Evolutionary conservation across 495 filamentous ascomycete genomes (phyloP).

Genomic region (Achaetomiella virescens): DNA sequence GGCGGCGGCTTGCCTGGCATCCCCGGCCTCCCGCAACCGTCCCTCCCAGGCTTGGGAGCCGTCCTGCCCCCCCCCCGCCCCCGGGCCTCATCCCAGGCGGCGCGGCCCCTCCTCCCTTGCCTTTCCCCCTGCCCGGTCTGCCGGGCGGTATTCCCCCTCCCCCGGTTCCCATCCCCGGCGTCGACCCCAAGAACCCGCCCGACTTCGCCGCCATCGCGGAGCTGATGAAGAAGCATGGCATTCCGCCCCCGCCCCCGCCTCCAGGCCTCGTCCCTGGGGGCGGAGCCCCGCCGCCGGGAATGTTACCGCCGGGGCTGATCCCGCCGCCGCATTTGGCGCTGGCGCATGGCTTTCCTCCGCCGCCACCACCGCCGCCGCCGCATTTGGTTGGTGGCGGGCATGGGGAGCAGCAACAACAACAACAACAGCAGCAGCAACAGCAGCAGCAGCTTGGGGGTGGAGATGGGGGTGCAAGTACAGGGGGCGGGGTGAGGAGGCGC

Average conservation of each 20-base stretch:
- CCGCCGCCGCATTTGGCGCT: constrained; percentile 42
- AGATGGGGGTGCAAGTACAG: not conserved
- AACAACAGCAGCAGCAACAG: constrained; percentile 2
- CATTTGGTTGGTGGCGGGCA: not conserved
- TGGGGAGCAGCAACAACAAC: not conserved
- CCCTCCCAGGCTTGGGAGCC: constrained; percentile 24
- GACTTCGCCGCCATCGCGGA: constrained; percentile 64
- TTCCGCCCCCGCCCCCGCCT: constrained; percentile 42
- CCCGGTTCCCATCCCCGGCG: constrained; percentile 41
- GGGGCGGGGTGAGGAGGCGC: constrained; percentile 37
- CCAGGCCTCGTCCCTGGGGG: constrained; percentile 15
- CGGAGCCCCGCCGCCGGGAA: constrained; percentile 34
- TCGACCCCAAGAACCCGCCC: constrained; percentile 54
- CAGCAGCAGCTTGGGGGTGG: not conserved
- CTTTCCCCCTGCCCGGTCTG: constrained; percentile 34
- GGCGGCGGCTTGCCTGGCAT: constrained; percentile 33
- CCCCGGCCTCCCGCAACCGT: constrained; percentile 47
- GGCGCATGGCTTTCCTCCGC: constrained; percentile 20
- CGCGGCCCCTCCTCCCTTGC: constrained; percentile 29
- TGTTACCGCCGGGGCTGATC: constrained; percentile 47
- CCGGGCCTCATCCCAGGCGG: constrained; percentile 20
- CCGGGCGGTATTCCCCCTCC: constrained; percentile 45
- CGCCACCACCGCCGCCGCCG: constrained; percentile 26
- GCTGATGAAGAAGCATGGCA: constrained; percentile 52
- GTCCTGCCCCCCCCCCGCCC: constrained; percentile 26